A percentile compares a stretch with the other conserved stretches of the same genome.
phyloP scores from a whole-genome alignment of 1,284 basidiomycete species.

The Ustilago bromivora region DNA sequence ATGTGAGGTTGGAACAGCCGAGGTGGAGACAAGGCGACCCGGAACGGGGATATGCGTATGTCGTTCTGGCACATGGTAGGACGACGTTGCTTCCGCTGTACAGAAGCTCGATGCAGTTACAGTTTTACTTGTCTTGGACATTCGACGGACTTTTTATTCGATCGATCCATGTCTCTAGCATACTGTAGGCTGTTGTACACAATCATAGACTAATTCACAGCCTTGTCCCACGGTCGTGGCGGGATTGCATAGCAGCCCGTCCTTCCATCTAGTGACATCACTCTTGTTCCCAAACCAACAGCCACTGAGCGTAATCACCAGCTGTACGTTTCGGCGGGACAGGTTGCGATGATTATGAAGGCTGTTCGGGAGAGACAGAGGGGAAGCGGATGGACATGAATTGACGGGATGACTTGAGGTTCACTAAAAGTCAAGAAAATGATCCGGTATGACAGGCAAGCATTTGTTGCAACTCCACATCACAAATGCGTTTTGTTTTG shows the following conservation, averaged over 20 bases:
- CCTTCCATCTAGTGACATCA: background rate
- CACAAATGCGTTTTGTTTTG: background rate
- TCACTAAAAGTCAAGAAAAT: background rate
- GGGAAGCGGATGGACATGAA: background rate
- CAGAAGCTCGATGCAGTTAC: background rate
- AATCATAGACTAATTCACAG: background rate
- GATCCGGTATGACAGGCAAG: conserved; percentile 2
- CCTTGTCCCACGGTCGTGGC: background rate
- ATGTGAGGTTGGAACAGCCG: background rate
- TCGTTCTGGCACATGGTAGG: background rate
- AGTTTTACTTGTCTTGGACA: background rate
- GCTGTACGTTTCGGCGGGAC: too few species aligned
- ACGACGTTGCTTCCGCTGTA: background rate
- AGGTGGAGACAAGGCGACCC: background rate
- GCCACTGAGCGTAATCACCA: too few species aligned
- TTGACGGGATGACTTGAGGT: background rate
- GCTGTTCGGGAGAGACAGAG: background rate
- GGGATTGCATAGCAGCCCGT: background rate
- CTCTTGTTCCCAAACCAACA: background rate
- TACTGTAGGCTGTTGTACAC: background rate
- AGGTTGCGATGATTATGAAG: background rate
- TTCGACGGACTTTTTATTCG: background rate
- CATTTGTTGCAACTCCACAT: background rate
- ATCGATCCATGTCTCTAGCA: background rate
- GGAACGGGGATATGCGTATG: background rate